phyloP scores from a whole-genome alignment of 139 green algal species.

The Micractinium sp. region DNA sequence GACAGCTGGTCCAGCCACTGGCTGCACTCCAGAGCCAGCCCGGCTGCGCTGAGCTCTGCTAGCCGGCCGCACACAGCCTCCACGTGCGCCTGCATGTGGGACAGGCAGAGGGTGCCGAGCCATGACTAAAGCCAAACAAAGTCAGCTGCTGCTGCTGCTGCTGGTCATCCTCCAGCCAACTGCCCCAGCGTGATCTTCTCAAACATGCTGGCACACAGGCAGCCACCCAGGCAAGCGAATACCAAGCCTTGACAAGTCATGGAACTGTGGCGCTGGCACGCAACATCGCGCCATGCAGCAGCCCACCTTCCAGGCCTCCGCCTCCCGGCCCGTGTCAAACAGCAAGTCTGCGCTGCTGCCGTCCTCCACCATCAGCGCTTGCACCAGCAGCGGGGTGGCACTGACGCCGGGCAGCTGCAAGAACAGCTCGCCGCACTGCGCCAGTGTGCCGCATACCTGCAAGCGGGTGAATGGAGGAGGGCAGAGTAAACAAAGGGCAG shows the following conservation, averaged over 20 bases:
- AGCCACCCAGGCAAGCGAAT: too few species aligned
- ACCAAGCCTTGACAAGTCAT: too few species aligned
- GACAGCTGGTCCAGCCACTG: conserved; percentile 70
- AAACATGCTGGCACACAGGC: too few species aligned
- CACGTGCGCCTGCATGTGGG: conserved; percentile 40
- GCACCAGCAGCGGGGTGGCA: conserved; percentile 44
- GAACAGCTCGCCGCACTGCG: conserved; percentile 82
- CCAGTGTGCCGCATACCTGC: conserved; percentile 53
- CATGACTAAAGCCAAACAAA: too few species aligned
- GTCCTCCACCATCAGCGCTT: background rate
- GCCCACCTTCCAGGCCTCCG: conserved; percentile 37
- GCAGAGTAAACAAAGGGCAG: background rate
- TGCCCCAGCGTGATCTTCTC: too few species aligned
- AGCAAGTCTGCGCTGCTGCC: conserved; percentile 33
- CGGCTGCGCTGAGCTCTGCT: conserved; percentile 45
- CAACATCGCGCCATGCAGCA: conserved; percentile 54
- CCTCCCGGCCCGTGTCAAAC: conserved; percentile 56
- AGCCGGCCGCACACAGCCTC: conserved; percentile 39
- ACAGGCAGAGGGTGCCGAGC: background rate
- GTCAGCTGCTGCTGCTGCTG: too few species aligned
- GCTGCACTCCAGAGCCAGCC: conserved; percentile 63
- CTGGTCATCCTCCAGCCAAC: background rate
- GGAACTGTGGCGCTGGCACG: conserved; percentile 44
- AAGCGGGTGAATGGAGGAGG: background rate
- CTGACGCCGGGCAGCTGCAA: conserved; percentile 45